Conservation (phyloP, 257 asterid genomes). For the Knoxia roxburghii region DNA sequence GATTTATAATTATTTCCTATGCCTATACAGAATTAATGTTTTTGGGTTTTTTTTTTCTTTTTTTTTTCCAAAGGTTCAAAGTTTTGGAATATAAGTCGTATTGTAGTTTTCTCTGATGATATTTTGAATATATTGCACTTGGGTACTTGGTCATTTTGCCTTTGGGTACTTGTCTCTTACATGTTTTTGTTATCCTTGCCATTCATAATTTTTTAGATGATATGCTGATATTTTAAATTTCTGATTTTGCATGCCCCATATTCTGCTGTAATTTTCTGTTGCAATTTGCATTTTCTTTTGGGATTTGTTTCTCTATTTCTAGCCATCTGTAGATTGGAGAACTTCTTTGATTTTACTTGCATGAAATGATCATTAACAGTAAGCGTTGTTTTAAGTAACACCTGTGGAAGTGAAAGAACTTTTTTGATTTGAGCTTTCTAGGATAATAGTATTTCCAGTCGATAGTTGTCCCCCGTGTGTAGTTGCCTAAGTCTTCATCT, state of each 20-base stretch:
- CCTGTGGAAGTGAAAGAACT: not conserved
- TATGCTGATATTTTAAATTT: not conserved
- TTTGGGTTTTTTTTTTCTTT: not conserved
- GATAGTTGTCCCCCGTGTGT: not conserved
- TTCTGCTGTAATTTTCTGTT: not conserved
- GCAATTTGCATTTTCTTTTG: too few species aligned
- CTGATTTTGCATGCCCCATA: not conserved
- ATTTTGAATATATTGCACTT: not conserved
- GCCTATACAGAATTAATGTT: not conserved
- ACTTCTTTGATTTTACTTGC: not conserved
- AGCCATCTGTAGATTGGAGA: not conserved
- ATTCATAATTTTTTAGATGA: too few species aligned
- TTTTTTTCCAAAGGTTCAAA: not conserved
- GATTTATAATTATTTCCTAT: too few species aligned
- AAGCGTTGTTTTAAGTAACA: not conserved
- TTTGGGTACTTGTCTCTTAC: not conserved
- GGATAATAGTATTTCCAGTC: not conserved
- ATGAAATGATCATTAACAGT: not conserved
- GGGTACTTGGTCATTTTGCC: not conserved
- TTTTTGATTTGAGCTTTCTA: not conserved
- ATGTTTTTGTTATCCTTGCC: not conserved
- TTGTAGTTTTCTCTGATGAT: too few species aligned
- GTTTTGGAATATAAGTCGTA: too few species aligned
- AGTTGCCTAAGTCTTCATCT: not conserved
- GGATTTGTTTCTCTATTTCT: too few species aligned